phyloP scores from a whole-genome alignment of 2,329 filamentous ascomycete species.

The Coleophoma crateriformis region DNA sequence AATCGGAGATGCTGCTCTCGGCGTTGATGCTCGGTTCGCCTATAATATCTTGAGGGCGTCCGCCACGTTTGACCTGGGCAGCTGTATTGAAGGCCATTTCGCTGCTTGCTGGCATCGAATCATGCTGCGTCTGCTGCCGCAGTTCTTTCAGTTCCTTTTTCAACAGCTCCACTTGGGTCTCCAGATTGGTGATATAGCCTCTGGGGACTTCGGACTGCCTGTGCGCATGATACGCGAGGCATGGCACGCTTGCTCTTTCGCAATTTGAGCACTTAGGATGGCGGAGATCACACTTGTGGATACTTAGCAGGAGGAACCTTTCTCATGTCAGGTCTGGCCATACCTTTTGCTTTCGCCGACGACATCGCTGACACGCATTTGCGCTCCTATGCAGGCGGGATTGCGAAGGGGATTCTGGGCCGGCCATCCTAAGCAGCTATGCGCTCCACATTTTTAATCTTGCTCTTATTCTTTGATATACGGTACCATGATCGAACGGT shows the following conservation, averaged over 20 bases:
- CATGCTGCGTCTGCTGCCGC: too few species aligned
- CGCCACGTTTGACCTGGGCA: background rate
- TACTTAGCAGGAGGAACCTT: background rate
- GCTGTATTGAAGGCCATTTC: background rate
- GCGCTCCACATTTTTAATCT: too few species aligned
- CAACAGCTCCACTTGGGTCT: slow-evolving; percentile 12
- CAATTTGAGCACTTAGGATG: slow-evolving; percentile 21
- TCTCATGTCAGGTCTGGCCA: background rate
- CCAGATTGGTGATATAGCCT: slow-evolving; percentile 18
- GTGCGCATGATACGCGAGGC: slow-evolving; percentile 18
- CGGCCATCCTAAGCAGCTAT: too few species aligned
- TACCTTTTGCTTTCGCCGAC: slow-evolving; percentile 12
- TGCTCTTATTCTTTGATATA: too few species aligned
- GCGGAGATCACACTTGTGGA: slow-evolving; percentile 16
- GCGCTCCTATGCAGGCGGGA: background rate
- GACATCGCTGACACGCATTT: slow-evolving; percentile 1
- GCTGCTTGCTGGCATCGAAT: background rate
- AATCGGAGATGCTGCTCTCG: background rate
- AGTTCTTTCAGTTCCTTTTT: slow-evolving; percentile 12
- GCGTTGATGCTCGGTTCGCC: background rate
- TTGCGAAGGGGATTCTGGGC: too few species aligned
- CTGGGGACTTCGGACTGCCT: slow-evolving; percentile 21
- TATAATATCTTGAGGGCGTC: background rate
- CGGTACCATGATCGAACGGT: too few species aligned
- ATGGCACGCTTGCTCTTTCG: slow-evolving; percentile 10